Base-by-base conservation (phyloP, 176 grass and related monocot genomes). In the Bromus sterilis region DNA sequence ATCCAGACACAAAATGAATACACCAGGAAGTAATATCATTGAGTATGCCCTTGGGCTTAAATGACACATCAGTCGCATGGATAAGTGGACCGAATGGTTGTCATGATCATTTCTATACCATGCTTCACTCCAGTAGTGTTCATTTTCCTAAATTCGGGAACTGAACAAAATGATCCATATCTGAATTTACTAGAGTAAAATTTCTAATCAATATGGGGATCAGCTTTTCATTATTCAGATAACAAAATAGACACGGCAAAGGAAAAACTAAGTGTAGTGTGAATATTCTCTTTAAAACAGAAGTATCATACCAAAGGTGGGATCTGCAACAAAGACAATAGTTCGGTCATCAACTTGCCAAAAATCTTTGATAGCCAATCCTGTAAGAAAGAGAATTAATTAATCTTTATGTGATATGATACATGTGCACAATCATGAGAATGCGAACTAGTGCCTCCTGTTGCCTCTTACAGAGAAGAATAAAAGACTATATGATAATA, bases 331-430 rank as follows among this genome's bases (percentile, higher is more conserved):
- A 32, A 98, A 94, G 29, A 98, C 92, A 29, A 98, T 87, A 56
- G 95, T 98, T 75, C 86, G 83, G 26, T 98, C 95, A 91, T 98
- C 95, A 55, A 98, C 95, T 87, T 93, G 80, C 95, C 95, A 98
- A 76, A 88, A 98, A 44, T 94, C 92, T 86, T 94, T 98, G 84
- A 98, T 85, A 82, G 95, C 95, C 72, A 92, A 81, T 86, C 95
- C 95, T 94, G 84, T 56, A 84, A 68, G 23, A 33, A 21, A 41
- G 36, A 51, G 24, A 7, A 73, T 64, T n/a, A 81, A 76, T 21
- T 16, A 84, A 66, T 34, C 13, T 24, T 44, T 57, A 67, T 20
- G 61, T 29, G 10, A 41, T 60, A 84, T 56, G n/a, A 76, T 18
- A 31, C 69, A 56, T 42, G 73, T 48, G 46, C 10, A 44, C 59